A percentile compares a stretch with the other conserved stretches of the same genome.
Evolutionary conservation across 2,329 filamentous ascomycete species (phyloP).

Genomic region (Alternaria gaisen): DNA sequence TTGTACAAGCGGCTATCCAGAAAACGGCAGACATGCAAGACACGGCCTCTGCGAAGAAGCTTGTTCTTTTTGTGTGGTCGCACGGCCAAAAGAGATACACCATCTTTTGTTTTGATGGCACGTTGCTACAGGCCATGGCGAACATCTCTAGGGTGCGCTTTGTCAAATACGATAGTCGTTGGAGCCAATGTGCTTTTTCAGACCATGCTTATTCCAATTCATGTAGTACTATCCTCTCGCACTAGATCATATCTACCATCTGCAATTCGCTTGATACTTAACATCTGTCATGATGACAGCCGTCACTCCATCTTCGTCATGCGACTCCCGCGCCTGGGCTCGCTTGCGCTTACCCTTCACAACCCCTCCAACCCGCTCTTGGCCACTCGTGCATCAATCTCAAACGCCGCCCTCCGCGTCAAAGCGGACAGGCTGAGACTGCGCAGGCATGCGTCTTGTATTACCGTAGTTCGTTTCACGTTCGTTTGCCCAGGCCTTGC

Average conservation of each 20-base stretch:
- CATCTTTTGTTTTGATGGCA: background rate
- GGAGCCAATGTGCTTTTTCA: background rate
- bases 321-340: background rate
- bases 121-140: background rate
- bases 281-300: conserved; percentile 25
- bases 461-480: conserved; percentile 19
- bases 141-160: background rate
- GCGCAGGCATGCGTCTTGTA: conserved; percentile 12
- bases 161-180: background rate
- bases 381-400: conserved; percentile 19
- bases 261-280: conserved; percentile 2
- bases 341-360: conserved; percentile 6
- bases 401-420: conserved; percentile 19
- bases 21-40: background rate
- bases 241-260: background rate
- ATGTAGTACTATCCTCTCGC: background rate
- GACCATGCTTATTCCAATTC: background rate
- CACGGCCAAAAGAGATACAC: background rate
- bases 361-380: conserved; percentile 1
- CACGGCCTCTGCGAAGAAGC: background rate
- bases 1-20: conserved; percentile 5
- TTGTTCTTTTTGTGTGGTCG: background rate
- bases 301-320: conserved; percentile 13
- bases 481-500: conserved; percentile 9
- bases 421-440: conserved; percentile 10